These are phyloP conservation scores for Suillus paluster DNA, from an alignment of 768 basidiomycete species.

Conservation along the genomic window DNA sequence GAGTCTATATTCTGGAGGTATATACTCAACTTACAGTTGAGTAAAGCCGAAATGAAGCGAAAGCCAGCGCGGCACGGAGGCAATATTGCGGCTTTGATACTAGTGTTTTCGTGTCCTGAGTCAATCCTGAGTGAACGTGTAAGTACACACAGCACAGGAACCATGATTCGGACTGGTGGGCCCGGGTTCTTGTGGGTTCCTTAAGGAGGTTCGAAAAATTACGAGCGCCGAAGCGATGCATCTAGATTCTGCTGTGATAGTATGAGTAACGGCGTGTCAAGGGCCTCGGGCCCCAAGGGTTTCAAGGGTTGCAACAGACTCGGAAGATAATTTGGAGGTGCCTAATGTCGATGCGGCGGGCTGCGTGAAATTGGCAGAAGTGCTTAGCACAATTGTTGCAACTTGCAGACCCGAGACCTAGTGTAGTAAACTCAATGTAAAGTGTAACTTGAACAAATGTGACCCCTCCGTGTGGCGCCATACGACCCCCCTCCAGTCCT, in stretches of 20 bases:
- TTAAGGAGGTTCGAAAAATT: not conserved
- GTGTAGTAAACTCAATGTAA: too few relatives aligned
- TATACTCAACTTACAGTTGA: not conserved
- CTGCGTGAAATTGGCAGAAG: too few relatives aligned
- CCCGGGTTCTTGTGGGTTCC: not conserved
- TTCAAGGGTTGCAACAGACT: not conserved
- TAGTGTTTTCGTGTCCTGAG: not conserved
- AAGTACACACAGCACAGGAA: too few relatives aligned
- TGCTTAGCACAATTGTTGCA: not conserved
- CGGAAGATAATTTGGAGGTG: not conserved
- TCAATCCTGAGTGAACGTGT: not conserved
- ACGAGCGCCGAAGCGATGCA: too few relatives aligned
- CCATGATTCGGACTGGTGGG: not conserved
- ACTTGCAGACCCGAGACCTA: too few relatives aligned
- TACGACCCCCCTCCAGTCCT: not conserved
- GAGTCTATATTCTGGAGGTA: not conserved
- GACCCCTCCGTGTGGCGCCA: not conserved
- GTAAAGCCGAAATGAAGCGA: slow-evolving; percentile 4
- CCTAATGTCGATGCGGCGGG: too few relatives aligned
- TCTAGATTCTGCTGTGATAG: not conserved
- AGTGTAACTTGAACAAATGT: not conserved
- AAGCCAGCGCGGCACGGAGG: slow-evolving; percentile 8
- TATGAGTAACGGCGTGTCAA: not conserved
- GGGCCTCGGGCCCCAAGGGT: not conserved
- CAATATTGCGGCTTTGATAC: too few relatives aligned